Evolutionary conservation across 2,329 filamentous ascomycete species (phyloP), one percentile per base, ranked within the genome.

Genomic region (Monilinia vaccinii-corymbosi): DNA sequence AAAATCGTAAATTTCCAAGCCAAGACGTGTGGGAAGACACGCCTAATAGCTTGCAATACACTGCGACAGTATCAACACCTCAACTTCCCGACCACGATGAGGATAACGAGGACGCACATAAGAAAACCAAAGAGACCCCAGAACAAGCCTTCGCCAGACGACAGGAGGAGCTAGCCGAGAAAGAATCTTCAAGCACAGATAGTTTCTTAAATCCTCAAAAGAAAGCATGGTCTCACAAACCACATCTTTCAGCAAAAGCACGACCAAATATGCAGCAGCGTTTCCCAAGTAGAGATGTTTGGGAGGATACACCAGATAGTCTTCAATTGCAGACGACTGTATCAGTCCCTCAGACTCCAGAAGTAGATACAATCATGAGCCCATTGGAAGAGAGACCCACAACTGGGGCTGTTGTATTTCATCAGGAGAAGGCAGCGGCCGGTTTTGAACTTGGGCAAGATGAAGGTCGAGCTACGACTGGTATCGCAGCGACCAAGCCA

Each of bases 11-110:
- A 63, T 99, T 99, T 74, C 94, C 94, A 1, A 97, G 92, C 73
- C 88, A 92, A 72, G 94, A 99, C 72, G 84, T 97, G 45, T 99
- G 94, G 94, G 94, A 99, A 76, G 95, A 99, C 72, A 87, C 91
- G 0, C 94, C 95, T 4, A 88, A 86, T 70, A 96, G 91, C 74
- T 79, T 90, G 56, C 85, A 94, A 69, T 84, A 82, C 69, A 86
- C 83, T 38, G 86, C 92, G 3, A 91, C 89, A 62, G 93, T 97
- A 9, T 89, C 87, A 3, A 94, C 90, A 0, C 91, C 91, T 1
- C 88, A 91, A 68, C 70, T 81, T 36, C 76, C 79, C 0, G 56
- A 55, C 11, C 51, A 40, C 11, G 51, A 55, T 44, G 79, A 78
- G 61, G 78, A 81, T 16, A 58, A 60, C 16, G 66, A 67, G 28